Evolutionary conservation across 768 basidiomycete species (phyloP).

Genomic region (Cantharellus cinnabarinus): DNA sequence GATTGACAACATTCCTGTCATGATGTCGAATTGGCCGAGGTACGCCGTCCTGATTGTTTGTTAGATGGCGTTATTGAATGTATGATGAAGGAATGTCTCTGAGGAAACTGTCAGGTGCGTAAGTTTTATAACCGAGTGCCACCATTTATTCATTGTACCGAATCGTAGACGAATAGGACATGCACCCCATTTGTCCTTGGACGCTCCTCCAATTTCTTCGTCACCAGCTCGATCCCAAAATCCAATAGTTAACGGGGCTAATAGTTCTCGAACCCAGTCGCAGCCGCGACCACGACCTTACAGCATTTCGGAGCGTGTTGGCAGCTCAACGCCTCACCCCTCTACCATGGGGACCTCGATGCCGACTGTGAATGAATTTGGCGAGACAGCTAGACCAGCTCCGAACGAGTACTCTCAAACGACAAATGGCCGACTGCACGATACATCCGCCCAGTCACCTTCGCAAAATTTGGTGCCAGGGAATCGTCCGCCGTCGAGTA

Average conservation of each 20-base stretch:
- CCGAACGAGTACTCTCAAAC: not conserved
- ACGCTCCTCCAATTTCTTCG: not conserved
- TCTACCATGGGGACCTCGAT: not conserved
- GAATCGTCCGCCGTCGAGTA: not conserved
- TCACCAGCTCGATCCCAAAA: not conserved
- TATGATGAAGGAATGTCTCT: slow-evolving; percentile 37
- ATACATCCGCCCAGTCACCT: not conserved
- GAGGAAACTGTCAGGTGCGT: slow-evolving; percentile 39
- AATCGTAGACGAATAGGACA: slow-evolving; percentile 25
- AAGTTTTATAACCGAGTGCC: not conserved
- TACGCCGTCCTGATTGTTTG: slow-evolving; percentile 16
- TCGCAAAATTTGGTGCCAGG: not conserved
- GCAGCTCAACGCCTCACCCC: not conserved
- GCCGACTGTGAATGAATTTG: not conserved
- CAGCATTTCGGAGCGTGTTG: not conserved
- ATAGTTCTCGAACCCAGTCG: not conserved
- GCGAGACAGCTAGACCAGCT: not conserved
- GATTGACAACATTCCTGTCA: slow-evolving; percentile 50
- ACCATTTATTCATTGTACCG: not conserved
- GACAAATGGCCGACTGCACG: not conserved
- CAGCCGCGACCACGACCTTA: not conserved
- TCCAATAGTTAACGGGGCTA: not conserved
- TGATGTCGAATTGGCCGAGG: slow-evolving; percentile 77
- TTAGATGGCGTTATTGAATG: not conserved
- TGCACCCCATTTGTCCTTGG: not conserved